Conservation (phyloP, 78 protist species). For the Dictyostelium firmibasis region DNA sequence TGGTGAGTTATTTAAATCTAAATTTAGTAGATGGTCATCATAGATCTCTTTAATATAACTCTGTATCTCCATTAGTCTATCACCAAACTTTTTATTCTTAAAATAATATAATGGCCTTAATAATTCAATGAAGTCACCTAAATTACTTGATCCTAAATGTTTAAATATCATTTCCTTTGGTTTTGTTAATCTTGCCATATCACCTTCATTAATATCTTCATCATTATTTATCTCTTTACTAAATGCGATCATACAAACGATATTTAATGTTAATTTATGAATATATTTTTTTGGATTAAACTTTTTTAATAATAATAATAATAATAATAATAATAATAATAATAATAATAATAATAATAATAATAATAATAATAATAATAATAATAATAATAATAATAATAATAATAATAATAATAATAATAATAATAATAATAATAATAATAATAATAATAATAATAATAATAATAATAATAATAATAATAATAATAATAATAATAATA, state of each 20-base stretch:
- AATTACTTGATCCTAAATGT: background rate
- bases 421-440: too few relatives aligned
- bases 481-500: too few relatives aligned
- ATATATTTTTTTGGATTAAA: conserved; percentile 31
- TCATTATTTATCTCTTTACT: conserved; percentile 1
- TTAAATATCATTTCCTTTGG: background rate
- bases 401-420: too few relatives aligned
- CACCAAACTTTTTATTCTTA: background rate
- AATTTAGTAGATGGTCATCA: background rate
- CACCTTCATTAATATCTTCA: conserved; percentile 13
- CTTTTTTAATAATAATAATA: background rate
- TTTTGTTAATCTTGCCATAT: background rate
- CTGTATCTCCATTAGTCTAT: background rate
- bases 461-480: too few relatives aligned
- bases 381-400: too few relatives aligned
- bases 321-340: background rate
- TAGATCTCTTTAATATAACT: background rate
- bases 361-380: background rate
- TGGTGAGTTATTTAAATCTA: conserved; percentile 2
- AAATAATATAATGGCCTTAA: background rate
- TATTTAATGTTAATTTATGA: conserved; percentile 17
- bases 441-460: too few relatives aligned
- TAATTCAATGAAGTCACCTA: background rate
- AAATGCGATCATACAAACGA: conserved; percentile 14
- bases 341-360: too few relatives aligned